Base-by-base conservation (phyloP, 306 rosid genomes). In the Carpinus fangiana region DNA sequence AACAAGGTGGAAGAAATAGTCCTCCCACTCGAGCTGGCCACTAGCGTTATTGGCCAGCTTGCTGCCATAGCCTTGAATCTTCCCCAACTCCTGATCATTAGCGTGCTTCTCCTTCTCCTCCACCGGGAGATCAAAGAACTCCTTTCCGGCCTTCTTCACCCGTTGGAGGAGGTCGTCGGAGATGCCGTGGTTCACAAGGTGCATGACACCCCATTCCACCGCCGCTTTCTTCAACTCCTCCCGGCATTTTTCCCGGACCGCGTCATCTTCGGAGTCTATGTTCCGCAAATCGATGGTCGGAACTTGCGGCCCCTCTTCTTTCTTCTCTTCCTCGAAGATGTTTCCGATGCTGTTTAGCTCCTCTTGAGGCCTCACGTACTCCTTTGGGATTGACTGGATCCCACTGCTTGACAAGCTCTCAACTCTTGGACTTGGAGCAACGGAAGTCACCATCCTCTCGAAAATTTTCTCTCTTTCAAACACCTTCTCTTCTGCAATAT, bases 11-110 rank as follows among this genome's bases (percentile, higher is more conserved):
- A 93, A 93, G 79, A 91, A 93, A 69, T 91, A 93, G 72, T 93
- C 98, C 72, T 91, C 92, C 98, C 98, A 91, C 75, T 93, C 98
- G 4, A 91, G 93, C 66, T 83, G 90, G 0, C 98, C 98, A 46
- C 92, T 81, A 0, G 89, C 88, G 76, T 86, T 91, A 73, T 93
- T 93, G 0, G 98, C 97, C 0, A 93, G 88, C 76, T 93, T 93
- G 88, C 98, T 93, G 10, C 98, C 98, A n/a, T 93, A 93, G 11
- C 98, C 98, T 78, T 93, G 97, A 73, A 93, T 82, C 48, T 84
- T 86, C 0, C 95, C 95, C 0, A 82, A 43, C 0, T 8, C 84
- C 46, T 90, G 97, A 0, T 91, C 95, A 38, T 91, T 93, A 0
- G 98, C 97, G 13, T 85, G 88, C 81, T 88, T 91, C 81, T 93